Base-by-base conservation (phyloP, 208 protist genomes). In the Histomonas meleagridis region DNA sequence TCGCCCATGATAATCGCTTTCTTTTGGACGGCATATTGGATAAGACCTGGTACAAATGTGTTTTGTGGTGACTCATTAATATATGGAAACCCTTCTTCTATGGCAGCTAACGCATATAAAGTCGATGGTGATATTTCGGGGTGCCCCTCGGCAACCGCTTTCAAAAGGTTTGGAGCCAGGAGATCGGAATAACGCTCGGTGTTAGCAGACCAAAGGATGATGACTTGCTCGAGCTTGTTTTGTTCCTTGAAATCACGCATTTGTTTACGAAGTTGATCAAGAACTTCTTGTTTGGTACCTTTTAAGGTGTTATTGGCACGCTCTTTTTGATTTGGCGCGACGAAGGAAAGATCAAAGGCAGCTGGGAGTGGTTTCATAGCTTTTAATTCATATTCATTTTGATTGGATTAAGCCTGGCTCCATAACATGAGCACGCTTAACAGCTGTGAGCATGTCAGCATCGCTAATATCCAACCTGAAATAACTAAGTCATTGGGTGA, bases 21-120 rank as follows among this genome's bases (percentile, higher is more conserved):
- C 32, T 92, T 57, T 32, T 90, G 62, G 32, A 60, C 40, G 60
- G 93, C 93, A 38, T 93, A 81, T 43, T 92, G n/a, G 51, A 94
- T 90, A 38, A 93, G 55, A 43, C 92, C 98, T 18, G 97, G 95
- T 76, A 99, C 98, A 79, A 99, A 96, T 43, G 98, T 98, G 95
- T 99, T 99, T 95, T 99, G 98, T 79, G 98, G 98, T 23, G 96
- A 97, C 97, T 98, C 92, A 95, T 99, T 99, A 94, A 99, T 98
- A 95, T 97, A 99, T 91, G 97, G 94, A 90, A 94, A 95, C 35
- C 95, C 95, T 94, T 99, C 98, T 23, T 99, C 95, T 91, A 99
- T 97, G 38, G 96, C 96, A 21, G 98, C 98, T 7, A 98, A 93
- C 32, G 97, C 97, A 94, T 98, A 99, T 4, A 99, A 90, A n/a